Base-by-base conservation (phyloP, 139 green algal genomes). In the Pycnococcus provasolii region DNA sequence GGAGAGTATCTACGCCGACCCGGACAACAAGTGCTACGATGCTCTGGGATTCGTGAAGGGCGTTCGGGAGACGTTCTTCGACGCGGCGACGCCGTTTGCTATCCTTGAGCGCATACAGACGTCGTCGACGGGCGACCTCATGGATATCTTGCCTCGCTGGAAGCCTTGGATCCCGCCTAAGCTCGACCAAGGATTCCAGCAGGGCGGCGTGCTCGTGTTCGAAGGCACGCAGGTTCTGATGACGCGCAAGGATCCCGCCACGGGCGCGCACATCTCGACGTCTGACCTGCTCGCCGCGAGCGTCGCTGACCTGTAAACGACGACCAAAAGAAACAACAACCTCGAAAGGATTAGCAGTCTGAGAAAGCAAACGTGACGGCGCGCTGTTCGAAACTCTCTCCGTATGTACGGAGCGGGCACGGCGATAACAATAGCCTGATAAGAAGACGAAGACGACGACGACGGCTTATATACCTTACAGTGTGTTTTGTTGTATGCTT, bases 171-270 rank as follows among this genome's bases (percentile, higher is more conserved):
- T 86, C 2, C 84, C 85, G 3, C 81, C 87, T 13, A 85, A 86
- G 60, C 61, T 54, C n/a, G 52, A 74, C 1, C 75, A 81, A 55
- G 62, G 63, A 1, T 67, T 75, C 6, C 68, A 80, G 42, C 68
- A 91, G 73, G 88, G 87, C 8, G 88, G 88, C 39, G 70, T 80
- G 26, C 81, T 89, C 40, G 63, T 90, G 7, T 95, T 94, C 57
- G 59, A 89, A 7, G 87, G 87, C 6, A 47, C 78, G 7, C 37
- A 58, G 3, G 60, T 77, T 41, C 66, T 87, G 45, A 83, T 81
- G 52, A 72, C 76, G 6, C 80, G 89, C 68, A 77, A 84, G 53
- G 88, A 95, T 60, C 41, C 62, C 40, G 77, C 83, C 42, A 94
- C 88, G 0, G 81, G 72, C 0, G 85, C 74, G 15, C 85, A 92